Conservation (phyloP, 2,329 filamentous ascomycete genomes). For the Cephalotrichum gorgonifer region DNA sequence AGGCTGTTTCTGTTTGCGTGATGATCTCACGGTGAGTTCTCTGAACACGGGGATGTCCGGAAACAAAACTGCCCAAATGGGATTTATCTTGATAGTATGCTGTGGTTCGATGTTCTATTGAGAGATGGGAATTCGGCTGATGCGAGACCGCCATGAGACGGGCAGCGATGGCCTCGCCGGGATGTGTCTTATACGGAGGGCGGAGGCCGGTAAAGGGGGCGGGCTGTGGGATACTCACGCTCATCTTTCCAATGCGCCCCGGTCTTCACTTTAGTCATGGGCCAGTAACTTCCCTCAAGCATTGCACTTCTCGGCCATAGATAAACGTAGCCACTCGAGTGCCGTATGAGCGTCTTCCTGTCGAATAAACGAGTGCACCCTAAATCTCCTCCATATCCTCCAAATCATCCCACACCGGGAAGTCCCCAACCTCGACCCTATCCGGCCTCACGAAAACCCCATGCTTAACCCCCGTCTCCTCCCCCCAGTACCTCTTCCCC, state of each 20-base stretch:
- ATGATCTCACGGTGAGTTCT: not conserved
- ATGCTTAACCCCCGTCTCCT: slow-evolving; percentile 52
- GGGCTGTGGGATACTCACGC: not conserved
- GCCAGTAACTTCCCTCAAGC: too few relatives aligned
- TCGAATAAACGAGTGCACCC: too few relatives aligned
- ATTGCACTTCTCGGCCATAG: not conserved
- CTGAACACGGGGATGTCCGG: not conserved
- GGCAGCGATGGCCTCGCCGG: too few relatives aligned
- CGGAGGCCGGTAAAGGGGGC: too few relatives aligned
- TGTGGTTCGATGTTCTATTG: not conserved
- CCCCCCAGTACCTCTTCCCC: slow-evolving; percentile 58
- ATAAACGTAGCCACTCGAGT: not conserved
- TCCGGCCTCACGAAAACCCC: slow-evolving; percentile 74
- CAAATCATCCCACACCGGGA: slow-evolving; percentile 57
- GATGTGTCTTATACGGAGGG: too few relatives aligned
- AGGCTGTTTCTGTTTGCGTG: not conserved
- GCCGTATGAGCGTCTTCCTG: too few relatives aligned
- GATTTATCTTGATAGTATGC: not conserved
- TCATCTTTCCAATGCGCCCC: not conserved
- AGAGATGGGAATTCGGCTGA: too few relatives aligned
- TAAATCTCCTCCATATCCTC: slow-evolving; percentile 70
- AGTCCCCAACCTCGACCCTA: slow-evolving; percentile 68
- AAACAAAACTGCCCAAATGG: not conserved
- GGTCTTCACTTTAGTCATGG: not conserved
- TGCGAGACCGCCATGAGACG: too few relatives aligned